These are phyloP conservation scores for Acacia melanoxylon DNA, from an alignment of 306 rosid species.

Conservation along the genomic window DNA sequence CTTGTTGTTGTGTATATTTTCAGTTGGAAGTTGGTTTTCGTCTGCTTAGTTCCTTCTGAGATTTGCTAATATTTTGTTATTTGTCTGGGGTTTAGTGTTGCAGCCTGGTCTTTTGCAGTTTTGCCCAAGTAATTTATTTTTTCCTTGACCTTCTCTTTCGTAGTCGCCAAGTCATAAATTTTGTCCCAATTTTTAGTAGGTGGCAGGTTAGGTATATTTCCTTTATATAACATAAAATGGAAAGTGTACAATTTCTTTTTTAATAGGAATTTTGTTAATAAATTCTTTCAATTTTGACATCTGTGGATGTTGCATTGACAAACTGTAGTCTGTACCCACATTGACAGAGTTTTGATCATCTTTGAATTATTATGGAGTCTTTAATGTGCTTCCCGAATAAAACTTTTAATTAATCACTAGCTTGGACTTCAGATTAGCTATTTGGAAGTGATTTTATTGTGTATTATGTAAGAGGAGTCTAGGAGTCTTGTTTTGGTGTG, in stretches of 20 bases:
- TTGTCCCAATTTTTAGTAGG: slow-evolving; percentile 23
- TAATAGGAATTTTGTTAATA: slow-evolving; percentile 43
- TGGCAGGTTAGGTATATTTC: slow-evolving; percentile 29
- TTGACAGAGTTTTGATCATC: neutral
- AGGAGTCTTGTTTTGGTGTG: no score
- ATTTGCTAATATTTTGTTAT: slow-evolving; percentile 39
- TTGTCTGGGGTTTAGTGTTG: slow-evolving; percentile 32
- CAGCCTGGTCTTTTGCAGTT: slow-evolving; percentile 52
- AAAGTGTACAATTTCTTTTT: slow-evolving; percentile 36
- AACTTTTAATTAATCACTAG: neutral
- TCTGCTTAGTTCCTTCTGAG: slow-evolving; percentile 45
- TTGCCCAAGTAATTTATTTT: slow-evolving; percentile 41
- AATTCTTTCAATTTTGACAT: slow-evolving; percentile 41
- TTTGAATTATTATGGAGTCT: neutral
- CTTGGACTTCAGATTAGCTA: no score
- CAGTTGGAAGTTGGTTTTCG: slow-evolving; percentile 48
- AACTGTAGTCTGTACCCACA: neutral
- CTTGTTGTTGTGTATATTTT: slow-evolving; percentile 34
- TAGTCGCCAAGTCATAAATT: slow-evolving; percentile 29
- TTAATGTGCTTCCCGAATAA: neutral
- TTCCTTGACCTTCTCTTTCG: slow-evolving; percentile 7
- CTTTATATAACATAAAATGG: slow-evolving; percentile 6
- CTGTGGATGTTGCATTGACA: neutral
- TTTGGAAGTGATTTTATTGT: no score
- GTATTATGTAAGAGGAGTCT: no score